Base-by-base conservation (phyloP, 345 rosid species). In the Euphorbia lathyris region DNA sequence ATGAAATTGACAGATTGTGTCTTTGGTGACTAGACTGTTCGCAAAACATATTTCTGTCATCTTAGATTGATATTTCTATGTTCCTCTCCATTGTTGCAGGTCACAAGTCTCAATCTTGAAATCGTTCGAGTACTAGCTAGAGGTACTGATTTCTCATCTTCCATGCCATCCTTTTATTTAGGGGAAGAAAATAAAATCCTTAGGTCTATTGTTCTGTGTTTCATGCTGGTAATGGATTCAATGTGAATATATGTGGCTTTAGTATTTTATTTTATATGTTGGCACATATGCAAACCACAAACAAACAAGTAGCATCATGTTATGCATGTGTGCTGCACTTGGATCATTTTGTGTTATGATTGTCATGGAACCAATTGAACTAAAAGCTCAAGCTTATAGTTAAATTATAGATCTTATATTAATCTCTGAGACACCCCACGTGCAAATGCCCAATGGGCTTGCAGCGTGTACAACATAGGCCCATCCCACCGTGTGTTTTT, bases 61-160 rank as follows among this genome's bases (percentile, higher is more conserved):
- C 56, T 7, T 16, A 50, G 30, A 7, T 23, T 69, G n/a, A 70
- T 22, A 5, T 45, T 65, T 55, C 23, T 62, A 71, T 40, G 3
- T 40, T 22, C 16, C 66, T 74, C 40, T 65, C 7, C 51, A 25
- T 60, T 53, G 27, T 66, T 71, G 34, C 89, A 94, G 98, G 98
- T 94, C 57, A 82, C 88, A 34, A 86, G 76, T 55, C 95, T 94
- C 58, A 91, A 94, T 79, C 96, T 91, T 76, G 93, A 91, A 77
- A 85, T 94, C 72, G 97, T 94, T 72, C 85, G 97, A 83, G 91
- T 91, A 36, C 86, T 94, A 27, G 97, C 98, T 16, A 80, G 92
- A 86, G 98, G 98, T 89, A 80, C 45, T 55, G 29, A 63, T 79
- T 13, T 56, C 53, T 40, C 50, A 22, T 68, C 23, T 55, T 23